These are phyloP conservation scores for Lactifluus volemus DNA, from an alignment of 768 basidiomycete species.

Conservation along the genomic window DNA sequence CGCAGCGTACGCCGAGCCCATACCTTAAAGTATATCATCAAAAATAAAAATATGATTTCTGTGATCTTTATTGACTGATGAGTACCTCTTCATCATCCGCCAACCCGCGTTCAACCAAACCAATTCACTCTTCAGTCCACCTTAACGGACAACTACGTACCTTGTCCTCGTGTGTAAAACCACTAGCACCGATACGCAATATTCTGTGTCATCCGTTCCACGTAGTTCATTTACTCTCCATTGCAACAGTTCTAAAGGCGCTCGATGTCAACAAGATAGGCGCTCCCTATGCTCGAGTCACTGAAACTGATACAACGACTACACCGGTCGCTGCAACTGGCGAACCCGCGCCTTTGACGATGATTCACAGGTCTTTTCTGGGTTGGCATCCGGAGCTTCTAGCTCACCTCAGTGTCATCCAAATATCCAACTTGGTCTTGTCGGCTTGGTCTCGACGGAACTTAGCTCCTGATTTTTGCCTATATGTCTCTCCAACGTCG, in stretches of 20 bases:
- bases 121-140: background rate
- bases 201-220: background rate
- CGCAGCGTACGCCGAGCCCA: background rate
- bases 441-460: conserved; percentile 6
- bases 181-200: background rate
- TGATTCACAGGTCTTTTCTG: conserved; percentile 11
- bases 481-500: conserved; percentile 6
- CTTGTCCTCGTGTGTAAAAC: background rate
- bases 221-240: conserved; percentile 4
- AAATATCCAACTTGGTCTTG: conserved; percentile 15
- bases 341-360: background rate
- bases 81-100: background rate
- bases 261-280: conserved; percentile 7
- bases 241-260: background rate
- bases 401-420: conserved; percentile 5
- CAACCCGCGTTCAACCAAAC: background rate
- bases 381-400: conserved; percentile 10
- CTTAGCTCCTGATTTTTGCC: conserved; percentile 7
- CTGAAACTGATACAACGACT: conserved; percentile 14
- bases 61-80: background rate
- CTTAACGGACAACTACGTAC: background rate
- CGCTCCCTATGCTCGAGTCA: conserved; percentile 15
- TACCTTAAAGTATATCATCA: background rate
- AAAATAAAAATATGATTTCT: background rate
- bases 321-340: conserved; percentile 7